These are phyloP conservation scores for Mycena alexandri DNA, from an alignment of 768 basidiomycete genomes.

Conservation along the genomic window DNA sequence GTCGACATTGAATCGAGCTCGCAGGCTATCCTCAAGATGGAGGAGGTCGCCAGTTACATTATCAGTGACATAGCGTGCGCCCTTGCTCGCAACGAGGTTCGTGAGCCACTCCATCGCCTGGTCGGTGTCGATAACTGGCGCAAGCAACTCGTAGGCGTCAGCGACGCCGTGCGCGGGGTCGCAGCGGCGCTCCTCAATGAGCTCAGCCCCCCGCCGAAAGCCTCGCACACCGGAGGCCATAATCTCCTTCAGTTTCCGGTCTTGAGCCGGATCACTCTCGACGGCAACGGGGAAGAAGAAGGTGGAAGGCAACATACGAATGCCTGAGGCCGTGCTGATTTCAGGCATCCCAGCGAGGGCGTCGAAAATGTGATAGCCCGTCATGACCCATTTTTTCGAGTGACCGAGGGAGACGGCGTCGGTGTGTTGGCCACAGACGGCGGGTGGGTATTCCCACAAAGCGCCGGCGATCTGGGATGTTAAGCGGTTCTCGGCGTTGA, in stretches of 20 bases:
- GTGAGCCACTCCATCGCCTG: conserved; percentile 50
- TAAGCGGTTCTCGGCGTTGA: conserved; percentile 9
- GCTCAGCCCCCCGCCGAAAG: conserved; percentile 40
- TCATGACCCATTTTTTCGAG: conserved; percentile 53
- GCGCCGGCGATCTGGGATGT: conserved; percentile 20
- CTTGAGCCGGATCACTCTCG: conserved; percentile 2
- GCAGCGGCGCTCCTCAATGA: conserved; percentile 45
- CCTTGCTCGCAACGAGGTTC: conserved; percentile 43
- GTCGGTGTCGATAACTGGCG: conserved; percentile 55
- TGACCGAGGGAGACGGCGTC: conserved; percentile 49
- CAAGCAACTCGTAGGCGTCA: conserved; percentile 51
- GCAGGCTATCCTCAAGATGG: conserved; percentile 42
- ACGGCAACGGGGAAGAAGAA: conserved; percentile 48
- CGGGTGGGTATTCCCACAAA: conserved; percentile 55
- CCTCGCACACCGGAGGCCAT: conserved; percentile 41
- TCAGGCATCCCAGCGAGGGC: conserved; percentile 38
- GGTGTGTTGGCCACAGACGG: conserved; percentile 54
- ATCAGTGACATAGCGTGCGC: conserved; percentile 45
- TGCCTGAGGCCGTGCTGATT: conserved; percentile 43
- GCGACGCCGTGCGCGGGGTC: conserved; percentile 46
- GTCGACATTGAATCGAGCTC: conserved; percentile 43
- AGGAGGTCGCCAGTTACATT: conserved; percentile 49
- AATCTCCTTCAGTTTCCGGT: conserved; percentile 41
- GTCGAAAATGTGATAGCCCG: conserved; percentile 50
- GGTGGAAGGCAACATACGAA: conserved; percentile 49